Evolutionary conservation across 129 eudicot genomes (phyloP).

Genomic region (Deinandra increscens): DNA sequence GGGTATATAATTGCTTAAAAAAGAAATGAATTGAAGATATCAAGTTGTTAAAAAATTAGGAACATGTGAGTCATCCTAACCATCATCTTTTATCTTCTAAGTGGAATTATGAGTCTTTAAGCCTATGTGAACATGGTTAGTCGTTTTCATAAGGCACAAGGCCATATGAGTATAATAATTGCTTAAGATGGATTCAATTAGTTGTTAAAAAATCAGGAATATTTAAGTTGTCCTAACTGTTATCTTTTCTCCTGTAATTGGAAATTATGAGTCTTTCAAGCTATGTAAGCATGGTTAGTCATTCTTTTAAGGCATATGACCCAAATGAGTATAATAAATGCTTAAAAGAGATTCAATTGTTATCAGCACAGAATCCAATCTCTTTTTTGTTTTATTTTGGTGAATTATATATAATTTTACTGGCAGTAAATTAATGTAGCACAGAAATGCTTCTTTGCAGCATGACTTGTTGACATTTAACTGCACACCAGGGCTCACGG

Average conservation of each 20-base stretch:
- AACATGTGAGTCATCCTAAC: constrained; percentile 43
- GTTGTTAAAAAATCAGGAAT: constrained; percentile 34
- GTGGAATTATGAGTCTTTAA: not conserved
- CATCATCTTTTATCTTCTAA: constrained; percentile 10
- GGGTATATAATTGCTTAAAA: not conserved
- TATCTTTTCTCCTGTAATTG: not conserved
- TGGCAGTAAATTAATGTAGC: constrained; percentile 24
- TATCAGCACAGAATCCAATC: not conserved
- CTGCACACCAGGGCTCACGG: constrained; percentile 27
- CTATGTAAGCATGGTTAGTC: constrained; percentile 5
- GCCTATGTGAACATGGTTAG: not conserved
- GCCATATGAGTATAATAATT: not conserved
- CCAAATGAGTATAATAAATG: constrained; percentile 1
- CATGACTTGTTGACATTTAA: constrained; percentile 34
- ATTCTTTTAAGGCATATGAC: not conserved
- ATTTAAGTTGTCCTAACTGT: constrained; percentile 35
- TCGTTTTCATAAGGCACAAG: not conserved
- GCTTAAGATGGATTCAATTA: not conserved
- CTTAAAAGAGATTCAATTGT: constrained; percentile 9
- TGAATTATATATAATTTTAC: constrained; percentile 5
- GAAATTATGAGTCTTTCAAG: not conserved
- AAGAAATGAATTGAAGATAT: constrained; percentile 17
- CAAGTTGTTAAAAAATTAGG: constrained; percentile 32
- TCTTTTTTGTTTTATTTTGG: constrained; percentile 20
- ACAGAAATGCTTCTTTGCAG: constrained; percentile 44